A percentile compares a stretch with the other conserved stretches of the same genome.
These are phyloP conservation scores for Mucor irregularis DNA, from an alignment of 371 early-diverging fungal genomes.

Conservation along the genomic window DNA sequence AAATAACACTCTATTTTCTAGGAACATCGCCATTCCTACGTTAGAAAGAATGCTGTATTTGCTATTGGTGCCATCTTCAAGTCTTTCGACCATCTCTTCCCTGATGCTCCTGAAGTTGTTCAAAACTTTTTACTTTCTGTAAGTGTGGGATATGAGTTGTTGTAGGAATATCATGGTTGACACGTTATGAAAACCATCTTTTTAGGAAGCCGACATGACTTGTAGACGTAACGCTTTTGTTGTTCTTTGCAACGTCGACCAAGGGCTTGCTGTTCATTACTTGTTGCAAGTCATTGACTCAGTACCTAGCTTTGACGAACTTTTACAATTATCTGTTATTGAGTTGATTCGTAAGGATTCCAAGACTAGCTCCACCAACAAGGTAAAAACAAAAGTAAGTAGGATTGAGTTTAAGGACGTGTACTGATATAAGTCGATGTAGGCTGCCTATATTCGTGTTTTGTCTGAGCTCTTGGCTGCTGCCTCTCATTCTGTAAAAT, in stretches of 20 bases:
- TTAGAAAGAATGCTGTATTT: constrained; percentile 96
- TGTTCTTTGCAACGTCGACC: constrained; percentile 82
- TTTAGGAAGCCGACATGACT: constrained; percentile 86
- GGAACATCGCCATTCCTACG: constrained; percentile 96
- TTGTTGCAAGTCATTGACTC: constrained; percentile 71
- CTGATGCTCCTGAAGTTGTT: constrained; percentile 94
- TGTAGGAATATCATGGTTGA: too few species aligned
- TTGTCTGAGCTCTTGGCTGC: constrained; percentile 84
- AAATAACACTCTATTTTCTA: constrained; percentile 18
- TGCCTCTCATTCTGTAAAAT: constrained; percentile 88
- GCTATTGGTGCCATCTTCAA: constrained; percentile 90
- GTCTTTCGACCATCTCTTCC: constrained; percentile 86
- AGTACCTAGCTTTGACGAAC: constrained; percentile 84
- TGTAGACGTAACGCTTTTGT: constrained; percentile 95
- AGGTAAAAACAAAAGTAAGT: constrained; percentile 57
- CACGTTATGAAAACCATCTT: background rate
- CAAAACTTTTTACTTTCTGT: constrained; percentile 72
- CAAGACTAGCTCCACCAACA: constrained; percentile 74
- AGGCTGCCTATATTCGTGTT: constrained; percentile 86
- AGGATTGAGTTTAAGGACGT: too few species aligned
- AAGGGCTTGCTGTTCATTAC: constrained; percentile 81
- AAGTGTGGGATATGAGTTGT: too few species aligned
- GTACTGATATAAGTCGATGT: too few species aligned
- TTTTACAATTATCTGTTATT: constrained; percentile 89
- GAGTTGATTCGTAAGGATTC: constrained; percentile 94